Base-by-base conservation (phyloP, 108 stramenopile species). In the Cylindrotheca fusiformis region DNA sequence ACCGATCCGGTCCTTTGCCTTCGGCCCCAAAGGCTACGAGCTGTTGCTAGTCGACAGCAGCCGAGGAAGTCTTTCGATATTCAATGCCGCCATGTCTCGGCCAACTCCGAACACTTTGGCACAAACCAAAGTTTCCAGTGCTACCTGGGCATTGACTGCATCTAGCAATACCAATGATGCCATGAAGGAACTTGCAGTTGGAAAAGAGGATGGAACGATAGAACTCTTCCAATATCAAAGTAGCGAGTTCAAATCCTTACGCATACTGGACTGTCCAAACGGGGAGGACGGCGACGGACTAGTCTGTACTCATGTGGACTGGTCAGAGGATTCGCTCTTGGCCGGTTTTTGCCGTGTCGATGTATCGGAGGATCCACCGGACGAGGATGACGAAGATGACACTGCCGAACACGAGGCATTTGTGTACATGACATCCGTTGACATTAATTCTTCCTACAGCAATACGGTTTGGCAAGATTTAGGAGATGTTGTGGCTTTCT, bases 401-500 rank as follows among this genome's bases (percentile, higher is more conserved):
- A 58, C 52, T 14, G 78, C 75, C 17, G 78, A 79, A 8, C 76
- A 83, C 51, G 71, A 78, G 60, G 75, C 78, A 0, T 36, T 23
- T 19, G 32, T 76, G 28, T 69, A 49, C 31, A 46, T 74, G 0
- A 49, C 59, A 55, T 52, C 29, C 23, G n/a, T 71, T 19, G 55
- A 57, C 5, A 56, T 14, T 57, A 21, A 56, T 65, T 76, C 23
- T 53, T 77, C 44, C 49, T 63, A 29, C 36, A 29, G 32, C 4
- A 26, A 33, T 14, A 68, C 64, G 46, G 58, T 69, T 20, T 84
- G 82, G 74, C 28, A 69, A 1, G 75, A 86, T 47, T 36, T 88
- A 31, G 87, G 87, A 24, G 87, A 90, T 63, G 93, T 89, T 1
- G 89, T 89, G 27, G 82, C 93, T 6, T 94, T 90, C 63, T 94